phyloP scores from a whole-genome alignment of 1,284 basidiomycete genomes.

The Cutaneotrichosporon cavernicola region DNA sequence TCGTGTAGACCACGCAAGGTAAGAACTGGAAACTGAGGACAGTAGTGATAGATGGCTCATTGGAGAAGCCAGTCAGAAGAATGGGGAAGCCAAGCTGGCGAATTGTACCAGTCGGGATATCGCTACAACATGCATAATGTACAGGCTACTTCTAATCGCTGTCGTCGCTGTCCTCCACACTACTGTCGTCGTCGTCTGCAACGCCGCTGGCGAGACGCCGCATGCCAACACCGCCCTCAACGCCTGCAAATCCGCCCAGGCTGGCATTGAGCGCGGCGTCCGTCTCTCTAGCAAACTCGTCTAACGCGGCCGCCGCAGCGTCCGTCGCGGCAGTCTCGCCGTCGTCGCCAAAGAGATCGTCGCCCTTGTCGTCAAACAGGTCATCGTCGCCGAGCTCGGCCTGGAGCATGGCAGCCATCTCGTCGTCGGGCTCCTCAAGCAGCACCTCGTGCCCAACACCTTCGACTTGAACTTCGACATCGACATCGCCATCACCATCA shows the following conservation, averaged over 20 bases:
- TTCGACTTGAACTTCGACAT: constrained; percentile 21
- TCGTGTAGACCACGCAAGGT: not conserved
- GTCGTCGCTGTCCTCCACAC: constrained; percentile 37
- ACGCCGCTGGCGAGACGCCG: constrained; percentile 37
- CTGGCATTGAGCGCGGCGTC: not conserved
- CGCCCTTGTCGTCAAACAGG: not conserved
- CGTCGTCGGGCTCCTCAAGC: constrained; percentile 32
- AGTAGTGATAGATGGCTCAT: not conserved
- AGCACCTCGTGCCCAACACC: constrained; percentile 24
- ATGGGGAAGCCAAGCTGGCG: not conserved
- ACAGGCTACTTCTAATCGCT: constrained; percentile 25
- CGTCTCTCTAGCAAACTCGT: constrained; percentile 22
- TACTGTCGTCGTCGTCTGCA: constrained; percentile 26
- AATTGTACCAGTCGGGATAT: not conserved
- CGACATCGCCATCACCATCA: constrained; percentile 23
- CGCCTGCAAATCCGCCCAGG: constrained; percentile 15
- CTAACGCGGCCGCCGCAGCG: constrained; percentile 28
- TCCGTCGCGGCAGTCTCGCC: constrained; percentile 17
- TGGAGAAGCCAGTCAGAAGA: not conserved
- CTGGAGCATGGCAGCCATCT: constrained; percentile 41
- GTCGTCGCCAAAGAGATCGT: constrained; percentile 3
- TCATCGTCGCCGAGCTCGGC: constrained; percentile 52
- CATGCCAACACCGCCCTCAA: constrained; percentile 45
- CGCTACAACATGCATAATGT: constrained; percentile 9
- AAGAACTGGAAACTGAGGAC: not conserved